These are phyloP conservation scores for Venturia carpophila DNA, from an alignment of 2,329 filamentous ascomycete species.

Conservation along the genomic window DNA sequence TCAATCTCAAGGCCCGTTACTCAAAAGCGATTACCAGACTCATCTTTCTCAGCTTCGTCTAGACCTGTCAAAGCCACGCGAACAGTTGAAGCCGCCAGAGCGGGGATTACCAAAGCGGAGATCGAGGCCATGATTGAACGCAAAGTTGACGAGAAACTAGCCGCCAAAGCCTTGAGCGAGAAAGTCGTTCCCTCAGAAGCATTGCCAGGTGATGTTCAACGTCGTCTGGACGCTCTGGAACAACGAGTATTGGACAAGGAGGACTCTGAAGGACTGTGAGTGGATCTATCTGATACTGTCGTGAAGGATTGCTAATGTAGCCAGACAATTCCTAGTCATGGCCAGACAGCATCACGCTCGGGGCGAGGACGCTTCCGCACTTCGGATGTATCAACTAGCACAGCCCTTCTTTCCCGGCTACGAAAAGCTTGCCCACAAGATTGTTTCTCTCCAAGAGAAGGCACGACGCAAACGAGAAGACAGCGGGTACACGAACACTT, in stretches of 20 bases:
- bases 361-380: conserved; percentile 67
- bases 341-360: conserved; percentile 82
- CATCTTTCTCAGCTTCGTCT: conserved; percentile 35
- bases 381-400: conserved; percentile 81
- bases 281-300: not conserved
- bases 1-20: conserved; percentile 3
- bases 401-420: conserved; percentile 81
- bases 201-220: conserved; percentile 70
- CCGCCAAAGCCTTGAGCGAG: conserved; percentile 59
- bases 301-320: not conserved
- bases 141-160: conserved; percentile 83
- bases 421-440: conserved; percentile 58
- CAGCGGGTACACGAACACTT: conserved; percentile 3
- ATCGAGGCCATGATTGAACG: conserved; percentile 90
- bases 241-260: conserved; percentile 64
- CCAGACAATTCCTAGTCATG: conserved; percentile 67
- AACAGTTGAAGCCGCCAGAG: conserved; percentile 29
- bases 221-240: conserved; percentile 75
- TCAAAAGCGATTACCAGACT: conserved; percentile 32
- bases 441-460: conserved; percentile 45
- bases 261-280: conserved; percentile 67
- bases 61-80: conserved; percentile 36
- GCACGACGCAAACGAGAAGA: conserved; percentile 34
- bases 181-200: conserved; percentile 38
- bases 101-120: conserved; percentile 49